A percentile compares a stretch with the other conserved stretches of the same genome.
Evolutionary conservation across 768 basidiomycete genomes (phyloP).

Genomic region (Piloderma croceum): DNA sequence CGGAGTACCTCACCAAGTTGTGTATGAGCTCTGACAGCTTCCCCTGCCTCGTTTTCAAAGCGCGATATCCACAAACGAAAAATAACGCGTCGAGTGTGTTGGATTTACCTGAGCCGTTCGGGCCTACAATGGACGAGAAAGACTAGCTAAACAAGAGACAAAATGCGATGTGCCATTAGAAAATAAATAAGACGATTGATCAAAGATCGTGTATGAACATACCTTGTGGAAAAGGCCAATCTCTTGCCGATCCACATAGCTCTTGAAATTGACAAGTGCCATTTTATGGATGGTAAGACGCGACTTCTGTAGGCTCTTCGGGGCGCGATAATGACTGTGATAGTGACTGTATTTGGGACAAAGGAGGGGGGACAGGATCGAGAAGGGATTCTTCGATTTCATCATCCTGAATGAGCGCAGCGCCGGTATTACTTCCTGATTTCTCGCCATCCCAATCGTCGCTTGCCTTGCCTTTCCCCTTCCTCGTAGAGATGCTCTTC

Average conservation of each 20-base stretch:
- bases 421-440: neutral
- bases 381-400: no score
- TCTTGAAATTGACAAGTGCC: conserved; percentile 93
- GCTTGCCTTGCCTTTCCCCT: no score
- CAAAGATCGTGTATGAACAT: conserved; percentile 9
- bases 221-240: conserved; percentile 99
- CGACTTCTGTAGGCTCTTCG: conserved; percentile 49
- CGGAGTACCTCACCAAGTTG: conserved; percentile 83
- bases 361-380: conserved; percentile 35
- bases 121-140: conserved; percentile 96
- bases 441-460: neutral
- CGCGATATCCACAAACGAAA: conserved; percentile 97
- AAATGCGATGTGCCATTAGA: no score
- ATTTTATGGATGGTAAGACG: conserved; percentile 93
- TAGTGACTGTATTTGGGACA: conserved; percentile 29
- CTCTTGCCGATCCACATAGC: conserved; percentile 91
- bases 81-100: conserved; percentile 97
- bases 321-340: conserved; percentile 33
- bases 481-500: no score
- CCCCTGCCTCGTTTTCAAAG: conserved; percentile 95
- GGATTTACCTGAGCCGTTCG: conserved; percentile 96
- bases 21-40: conserved; percentile 96
- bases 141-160: conserved; percentile 49
- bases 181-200: no score
- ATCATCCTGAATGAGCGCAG: no score